phyloP scores from a whole-genome alignment of 331 rosid genomes.

The Rosa hybrid region DNA sequence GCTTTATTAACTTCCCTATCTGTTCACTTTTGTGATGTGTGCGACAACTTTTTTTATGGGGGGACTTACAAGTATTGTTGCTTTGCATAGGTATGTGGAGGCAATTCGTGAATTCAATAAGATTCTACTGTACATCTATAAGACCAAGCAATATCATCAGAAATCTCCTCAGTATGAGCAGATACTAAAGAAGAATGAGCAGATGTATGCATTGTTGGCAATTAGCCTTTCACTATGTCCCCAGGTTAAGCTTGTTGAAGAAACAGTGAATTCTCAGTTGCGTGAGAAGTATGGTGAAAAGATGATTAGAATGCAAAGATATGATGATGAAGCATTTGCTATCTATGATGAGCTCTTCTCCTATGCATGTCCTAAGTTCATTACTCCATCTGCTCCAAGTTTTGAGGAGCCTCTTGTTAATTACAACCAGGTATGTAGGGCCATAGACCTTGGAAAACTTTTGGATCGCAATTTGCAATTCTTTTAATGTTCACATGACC shows the following conservation, averaged over 20 bases:
- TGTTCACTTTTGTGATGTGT: not conserved
- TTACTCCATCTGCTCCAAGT: constrained; percentile 93
- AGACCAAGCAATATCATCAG: constrained; percentile 81
- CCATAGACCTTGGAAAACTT: not conserved
- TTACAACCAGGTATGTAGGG: constrained; percentile 78
- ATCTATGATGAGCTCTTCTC: constrained; percentile 98
- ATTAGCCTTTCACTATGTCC: constrained; percentile 92
- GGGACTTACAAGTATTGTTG: not conserved
- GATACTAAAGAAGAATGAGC: constrained; percentile 95
- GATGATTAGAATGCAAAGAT: constrained; percentile 92
- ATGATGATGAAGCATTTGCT: constrained; percentile 93
- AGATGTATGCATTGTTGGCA: constrained; percentile 99
- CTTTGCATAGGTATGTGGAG: constrained; percentile 75
- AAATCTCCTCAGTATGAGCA: constrained; percentile 97
- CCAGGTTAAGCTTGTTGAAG: constrained; percentile 83
- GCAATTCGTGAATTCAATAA: constrained; percentile 94
- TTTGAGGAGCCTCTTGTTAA: constrained; percentile 94
- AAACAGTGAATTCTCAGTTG: constrained; percentile 85
- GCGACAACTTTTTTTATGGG: not conserved
- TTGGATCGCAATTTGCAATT: constrained; percentile 9
- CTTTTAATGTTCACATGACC: not conserved
- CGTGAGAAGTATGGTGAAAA: constrained; percentile 97
- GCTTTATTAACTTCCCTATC: no score
- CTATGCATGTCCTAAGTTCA: constrained; percentile 97
- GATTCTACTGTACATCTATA: constrained; percentile 77